phyloP scores from a whole-genome alignment of 1,284 basidiomycete species.

The Somion occarium region DNA sequence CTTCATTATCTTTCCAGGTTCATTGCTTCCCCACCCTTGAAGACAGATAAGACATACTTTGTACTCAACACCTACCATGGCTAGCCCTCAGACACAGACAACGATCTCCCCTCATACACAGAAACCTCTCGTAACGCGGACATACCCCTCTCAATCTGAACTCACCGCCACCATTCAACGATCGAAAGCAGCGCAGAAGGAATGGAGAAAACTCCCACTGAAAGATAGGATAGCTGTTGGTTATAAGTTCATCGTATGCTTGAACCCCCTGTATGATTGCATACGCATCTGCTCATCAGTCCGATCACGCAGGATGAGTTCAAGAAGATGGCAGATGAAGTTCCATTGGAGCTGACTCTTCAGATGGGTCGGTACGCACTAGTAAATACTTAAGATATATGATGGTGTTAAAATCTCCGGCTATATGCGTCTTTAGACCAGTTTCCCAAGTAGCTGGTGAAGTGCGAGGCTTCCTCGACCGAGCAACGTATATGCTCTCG shows the following conservation, averaged over 20 bases:
- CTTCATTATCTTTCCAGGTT: background rate
- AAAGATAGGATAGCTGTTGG: slow-evolving; percentile 72
- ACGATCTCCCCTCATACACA: slow-evolving; percentile 70
- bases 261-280: background rate
- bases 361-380: slow-evolving; percentile 72
- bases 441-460: slow-evolving; percentile 76
- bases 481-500: slow-evolving; percentile 80
- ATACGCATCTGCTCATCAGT: background rate
- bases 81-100: slow-evolving; percentile 38
- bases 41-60: background rate
- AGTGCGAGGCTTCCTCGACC: slow-evolving; percentile 75
- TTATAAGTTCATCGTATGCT: slow-evolving; percentile 67
- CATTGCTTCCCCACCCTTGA: background rate
- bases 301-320: slow-evolving; percentile 66
- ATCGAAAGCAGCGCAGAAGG: slow-evolving; percentile 64
- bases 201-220: slow-evolving; percentile 68
- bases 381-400: slow-evolving; percentile 6
- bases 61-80: background rate
- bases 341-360: slow-evolving; percentile 71
- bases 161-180: slow-evolving; percentile 57
- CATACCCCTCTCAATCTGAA: slow-evolving; percentile 51
- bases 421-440: slow-evolving; percentile 46
- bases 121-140: slow-evolving; percentile 50
- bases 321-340: slow-evolving; percentile 60
- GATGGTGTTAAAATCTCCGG: slow-evolving; percentile 2